phyloP scores from a whole-genome alignment of 1,139 yeast genomes.

The Yamadazyma triangularis region DNA sequence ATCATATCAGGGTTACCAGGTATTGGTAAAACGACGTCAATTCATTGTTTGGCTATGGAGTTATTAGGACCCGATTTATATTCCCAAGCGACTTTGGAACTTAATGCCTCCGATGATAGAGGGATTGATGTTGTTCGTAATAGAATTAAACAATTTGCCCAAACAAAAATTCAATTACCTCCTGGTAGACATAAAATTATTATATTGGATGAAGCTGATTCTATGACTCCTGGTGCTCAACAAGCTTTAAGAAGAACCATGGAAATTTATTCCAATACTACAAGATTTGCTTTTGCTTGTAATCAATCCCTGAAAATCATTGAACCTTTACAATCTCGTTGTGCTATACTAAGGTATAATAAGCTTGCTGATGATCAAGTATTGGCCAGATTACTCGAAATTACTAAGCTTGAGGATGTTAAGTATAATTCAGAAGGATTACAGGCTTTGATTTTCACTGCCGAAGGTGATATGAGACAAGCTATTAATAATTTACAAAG shows the following conservation, averaged over 20 bases:
- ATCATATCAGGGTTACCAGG: constrained; percentile 95
- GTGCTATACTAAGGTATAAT: constrained; percentile 87
- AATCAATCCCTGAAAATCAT: constrained; percentile 91
- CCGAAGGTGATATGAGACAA: constrained; percentile 99
- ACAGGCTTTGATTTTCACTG: constrained; percentile 90
- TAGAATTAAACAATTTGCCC: constrained; percentile 52
- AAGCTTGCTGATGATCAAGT: constrained; percentile 84
- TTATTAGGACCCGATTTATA: constrained; percentile 66
- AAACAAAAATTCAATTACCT: constrained; percentile 65
- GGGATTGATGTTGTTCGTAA: constrained; percentile 48
- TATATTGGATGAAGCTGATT: constrained; percentile 92
- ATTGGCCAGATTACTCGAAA: constrained; percentile 67
- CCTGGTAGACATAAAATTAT: constrained; percentile 74
- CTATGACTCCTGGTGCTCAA: constrained; percentile 99
- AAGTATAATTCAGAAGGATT: constrained; percentile 86
- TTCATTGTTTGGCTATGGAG: constrained; percentile 85
- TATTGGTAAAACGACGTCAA: constrained; percentile 92
- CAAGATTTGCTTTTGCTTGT: constrained; percentile 97
- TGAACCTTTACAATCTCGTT: constrained; percentile 94
- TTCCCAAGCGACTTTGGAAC: constrained; percentile 80
- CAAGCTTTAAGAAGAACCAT: constrained; percentile 95
- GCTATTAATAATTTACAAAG: constrained; percentile 92
- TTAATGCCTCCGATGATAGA: constrained; percentile 52
- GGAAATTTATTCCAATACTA: constrained; percentile 92
- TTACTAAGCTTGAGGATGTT: constrained; percentile 66